Base-by-base conservation (phyloP, 345 rosid genomes). In the Hibiscus mutabilis region DNA sequence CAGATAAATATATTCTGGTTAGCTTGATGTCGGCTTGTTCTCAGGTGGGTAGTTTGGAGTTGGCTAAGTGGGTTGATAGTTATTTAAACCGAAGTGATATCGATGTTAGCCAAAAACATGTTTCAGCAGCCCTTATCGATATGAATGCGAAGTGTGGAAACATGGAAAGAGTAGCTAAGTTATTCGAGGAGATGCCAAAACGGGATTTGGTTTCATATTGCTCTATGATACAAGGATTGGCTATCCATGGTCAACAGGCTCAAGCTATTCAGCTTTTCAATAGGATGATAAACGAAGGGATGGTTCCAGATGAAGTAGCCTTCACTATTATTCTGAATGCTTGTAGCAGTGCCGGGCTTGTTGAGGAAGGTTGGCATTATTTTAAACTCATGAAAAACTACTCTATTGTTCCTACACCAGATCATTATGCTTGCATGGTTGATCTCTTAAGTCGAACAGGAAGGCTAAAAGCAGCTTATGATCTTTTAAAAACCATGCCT, bases 11-110 rank as follows among this genome's bases (percentile, higher is more conserved):
- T 79, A 74, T 77, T 25, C 64, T 86, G 74, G 87, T 82, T 29
- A 77, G 89, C 73, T 79, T 89, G 78, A 86, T 88, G 87, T 85
- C 92, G 0, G 95, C 96, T 16, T 90, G 96, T 80, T 79, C 98
- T 56, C 91, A 90, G 75, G 49, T 82, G 76, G 87, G 91, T 72
- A 77, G 74, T 71, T 75, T 76, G 69, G 83, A 90, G 52, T 78
- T 90, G 66, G 88, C 96, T 47, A 82, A 77, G 78, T 76, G 83
- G 81, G 79, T 87, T 51, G 88, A 92, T 82, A 69, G 78, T 53
- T 87, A 79, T 77, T 70, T 88, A 70, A 74, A 82, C 60, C 65
- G 42, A 60, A 80, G 78, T 60, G 72, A 84, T 25, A 51, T 83
- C 7, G 82, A 84, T 66, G 75, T 75, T 42, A 24, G 79, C 61